Percentiles rank a stretch among this genome's conserved stretches.
phyloP scores from a whole-genome alignment of 331 rosid genomes.

The Spiraea crenata region DNA sequence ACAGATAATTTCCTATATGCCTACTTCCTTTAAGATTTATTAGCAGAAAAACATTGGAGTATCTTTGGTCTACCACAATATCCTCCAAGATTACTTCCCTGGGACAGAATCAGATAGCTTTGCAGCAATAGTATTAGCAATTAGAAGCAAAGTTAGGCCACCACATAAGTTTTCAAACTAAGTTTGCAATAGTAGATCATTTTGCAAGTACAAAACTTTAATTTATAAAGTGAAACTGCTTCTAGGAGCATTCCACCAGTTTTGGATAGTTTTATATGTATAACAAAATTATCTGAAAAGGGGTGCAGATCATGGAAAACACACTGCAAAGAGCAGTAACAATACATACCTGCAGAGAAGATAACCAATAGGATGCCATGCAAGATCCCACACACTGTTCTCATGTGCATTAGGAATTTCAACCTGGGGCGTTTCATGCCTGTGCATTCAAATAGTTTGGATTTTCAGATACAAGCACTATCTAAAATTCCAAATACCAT shows the following conservation, averaged over 20 bases:
- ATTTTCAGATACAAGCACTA: conserved; percentile 22
- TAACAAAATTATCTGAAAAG: not conserved
- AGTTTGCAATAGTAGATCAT: not conserved
- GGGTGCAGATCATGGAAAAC: not conserved
- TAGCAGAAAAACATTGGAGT: not conserved
- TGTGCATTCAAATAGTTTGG: conserved; percentile 39
- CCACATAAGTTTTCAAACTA: no score
- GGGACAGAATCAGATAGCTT: not conserved
- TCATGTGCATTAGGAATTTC: conserved; percentile 91
- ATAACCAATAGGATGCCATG: conserved; percentile 99
- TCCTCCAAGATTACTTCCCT: not conserved
- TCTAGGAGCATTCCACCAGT: not conserved
- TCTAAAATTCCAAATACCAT: conserved; percentile 8
- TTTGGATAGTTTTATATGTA: not conserved
- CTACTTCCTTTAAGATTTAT: conserved; percentile 3
- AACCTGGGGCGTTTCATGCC: conserved; percentile 95
- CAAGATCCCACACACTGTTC: conserved; percentile 97
- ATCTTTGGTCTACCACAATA: not conserved
- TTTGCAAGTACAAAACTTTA: not conserved
- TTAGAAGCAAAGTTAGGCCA: no score
- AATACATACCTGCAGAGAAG: conserved; percentile 88
- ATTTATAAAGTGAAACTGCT: not conserved
- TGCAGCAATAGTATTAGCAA: not conserved
- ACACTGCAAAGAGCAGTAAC: not conserved
- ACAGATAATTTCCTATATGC: not conserved